phyloP scores from a whole-genome alignment of 768 basidiomycete genomes.

The Termitomyces titanicus region DNA sequence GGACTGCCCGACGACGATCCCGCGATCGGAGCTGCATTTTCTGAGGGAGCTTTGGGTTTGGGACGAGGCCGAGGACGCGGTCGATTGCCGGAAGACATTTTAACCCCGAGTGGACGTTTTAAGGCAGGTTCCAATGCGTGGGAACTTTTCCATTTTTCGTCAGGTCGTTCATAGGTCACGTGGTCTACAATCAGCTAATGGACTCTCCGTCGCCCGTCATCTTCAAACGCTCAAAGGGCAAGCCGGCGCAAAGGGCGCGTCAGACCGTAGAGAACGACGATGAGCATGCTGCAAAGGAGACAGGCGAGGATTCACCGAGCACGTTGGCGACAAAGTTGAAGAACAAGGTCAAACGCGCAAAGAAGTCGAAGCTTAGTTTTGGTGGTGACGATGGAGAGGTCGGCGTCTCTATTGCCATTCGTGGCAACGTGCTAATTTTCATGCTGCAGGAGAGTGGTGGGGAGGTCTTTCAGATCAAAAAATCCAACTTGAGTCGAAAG shows the following conservation, averaged over 20 bases:
- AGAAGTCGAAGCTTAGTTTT: slow-evolving; percentile 74
- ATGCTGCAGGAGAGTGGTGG: slow-evolving; percentile 47
- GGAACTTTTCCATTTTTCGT: slow-evolving; percentile 27
- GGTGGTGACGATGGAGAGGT: slow-evolving; percentile 68
- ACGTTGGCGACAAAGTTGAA: slow-evolving; percentile 65
- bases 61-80: slow-evolving; percentile 50
- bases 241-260: slow-evolving; percentile 36
- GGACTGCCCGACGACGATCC: slow-evolving; percentile 17
- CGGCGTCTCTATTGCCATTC: slow-evolving; percentile 18
- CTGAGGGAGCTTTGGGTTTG: slow-evolving; percentile 30
- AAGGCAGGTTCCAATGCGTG: slow-evolving; percentile 35
- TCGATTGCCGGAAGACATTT: slow-evolving; percentile 27
- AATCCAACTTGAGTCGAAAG: slow-evolving; percentile 71
- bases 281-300: slow-evolving; percentile 22
- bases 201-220: slow-evolving; percentile 42
- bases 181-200: slow-evolving; percentile 27
- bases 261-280: slow-evolving; percentile 33
- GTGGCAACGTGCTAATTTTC: slow-evolving; percentile 23
- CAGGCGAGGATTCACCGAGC: slow-evolving; percentile 51
- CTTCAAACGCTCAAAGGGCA: slow-evolving; percentile 48
- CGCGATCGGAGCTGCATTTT: slow-evolving; percentile 13
- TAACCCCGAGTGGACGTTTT: slow-evolving; percentile 20
- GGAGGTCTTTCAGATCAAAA: slow-evolving; percentile 76
- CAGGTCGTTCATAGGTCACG: slow-evolving; percentile 32
- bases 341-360: slow-evolving; percentile 64